A percentile compares a stretch with the other conserved stretches of the same genome.
Conservation (phyloP, 345 rosid species). For the Moringa oleifera region DNA sequence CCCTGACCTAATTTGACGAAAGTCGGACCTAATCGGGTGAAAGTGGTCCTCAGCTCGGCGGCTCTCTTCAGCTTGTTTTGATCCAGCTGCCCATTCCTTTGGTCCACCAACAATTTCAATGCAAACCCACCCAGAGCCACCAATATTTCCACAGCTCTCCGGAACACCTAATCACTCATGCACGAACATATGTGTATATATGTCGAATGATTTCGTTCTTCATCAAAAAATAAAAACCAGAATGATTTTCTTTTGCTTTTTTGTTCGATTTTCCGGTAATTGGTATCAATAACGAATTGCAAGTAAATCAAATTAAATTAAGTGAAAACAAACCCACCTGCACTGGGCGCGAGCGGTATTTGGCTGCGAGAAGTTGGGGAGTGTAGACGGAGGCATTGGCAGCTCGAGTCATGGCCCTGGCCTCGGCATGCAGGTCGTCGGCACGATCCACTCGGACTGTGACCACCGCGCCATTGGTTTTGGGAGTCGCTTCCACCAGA, state of each 20-base stretch:
- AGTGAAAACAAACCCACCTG: slow-evolving; percentile 34
- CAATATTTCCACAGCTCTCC: slow-evolving; percentile 72
- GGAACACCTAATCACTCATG: slow-evolving; percentile 51
- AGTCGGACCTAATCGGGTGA: slow-evolving; percentile 88
- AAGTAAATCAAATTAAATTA: too few relatives aligned
- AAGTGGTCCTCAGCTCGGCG: slow-evolving; percentile 49
- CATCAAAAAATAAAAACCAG: not conserved
- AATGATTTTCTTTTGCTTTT: not conserved
- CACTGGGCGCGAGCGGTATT: slow-evolving; percentile 68
- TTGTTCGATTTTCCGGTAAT: too few relatives aligned
- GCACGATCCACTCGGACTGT: slow-evolving; percentile 41
- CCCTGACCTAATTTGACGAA: slow-evolving; percentile 98
- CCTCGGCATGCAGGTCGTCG: slow-evolving; percentile 83
- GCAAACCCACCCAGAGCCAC: slow-evolving; percentile 64
- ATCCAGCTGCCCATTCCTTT: slow-evolving; percentile 55
- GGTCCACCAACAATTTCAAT: slow-evolving; percentile 56
- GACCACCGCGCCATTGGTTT: slow-evolving; percentile 20
- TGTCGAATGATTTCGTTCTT: too few relatives aligned
- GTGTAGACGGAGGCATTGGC: slow-evolving; percentile 71
- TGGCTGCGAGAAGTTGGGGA: slow-evolving; percentile 64
- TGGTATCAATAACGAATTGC: too few relatives aligned
- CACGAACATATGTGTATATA: too few relatives aligned
- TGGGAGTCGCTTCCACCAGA: slow-evolving; percentile 33
- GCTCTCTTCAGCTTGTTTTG: slow-evolving; percentile 74
- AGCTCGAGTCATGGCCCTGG: slow-evolving; percentile 77